Evolutionary conservation across 2,329 filamentous ascomycete genomes (phyloP), one percentile per base, ranked within the genome.

Genomic region (Beauveria sp.): DNA sequence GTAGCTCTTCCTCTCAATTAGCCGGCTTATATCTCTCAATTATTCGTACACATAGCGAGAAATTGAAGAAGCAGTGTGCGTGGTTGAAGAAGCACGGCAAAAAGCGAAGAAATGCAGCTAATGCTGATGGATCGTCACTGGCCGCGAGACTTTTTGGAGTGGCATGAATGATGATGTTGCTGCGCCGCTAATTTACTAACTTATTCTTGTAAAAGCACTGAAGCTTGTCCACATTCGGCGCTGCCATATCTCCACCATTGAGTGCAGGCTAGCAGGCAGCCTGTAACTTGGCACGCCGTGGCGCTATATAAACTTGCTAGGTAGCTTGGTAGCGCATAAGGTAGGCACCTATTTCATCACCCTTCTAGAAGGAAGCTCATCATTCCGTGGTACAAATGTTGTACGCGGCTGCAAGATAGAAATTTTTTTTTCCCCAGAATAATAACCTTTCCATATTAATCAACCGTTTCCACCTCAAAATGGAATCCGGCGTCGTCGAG

Each of bases 401-500:
- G 45, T 57, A 42, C 52, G 20, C n/a, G 45, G 26, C 16, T 50
- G 45, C 16, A 28, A 46, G 20, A 12, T 20, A 22, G n/a, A n/a
- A n/a, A n/a, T n/a, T n/a, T n/a, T n/a, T n/a, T n/a, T n/a, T n/a
- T n/a, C n/a, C n/a, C 34, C 22, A 16, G 18, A 6, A 18, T 38
- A 1, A 12, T 24, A 3, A 31, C 18, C n/a, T n/a, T 12, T 18
- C 18, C 8, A 40, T 54, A 22, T 43, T 43, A 24, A 14, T 55
- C 60, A 64, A 38, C 53, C 60, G 53, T 76, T 69, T 78, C 80
- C 26, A 79, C 78, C 67, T 89, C 83, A 50, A 88, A 78, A 69
- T 83, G 83, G 68, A 92, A 82, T 2, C 88, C 88, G 45, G 77
- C 80, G 40, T 79, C 77, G 42, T 82, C 76, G 46, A 90, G 68